Evolutionary conservation across 2,329 filamentous ascomycete genomes (phyloP).

Genomic region (Trichoderma koningii): DNA sequence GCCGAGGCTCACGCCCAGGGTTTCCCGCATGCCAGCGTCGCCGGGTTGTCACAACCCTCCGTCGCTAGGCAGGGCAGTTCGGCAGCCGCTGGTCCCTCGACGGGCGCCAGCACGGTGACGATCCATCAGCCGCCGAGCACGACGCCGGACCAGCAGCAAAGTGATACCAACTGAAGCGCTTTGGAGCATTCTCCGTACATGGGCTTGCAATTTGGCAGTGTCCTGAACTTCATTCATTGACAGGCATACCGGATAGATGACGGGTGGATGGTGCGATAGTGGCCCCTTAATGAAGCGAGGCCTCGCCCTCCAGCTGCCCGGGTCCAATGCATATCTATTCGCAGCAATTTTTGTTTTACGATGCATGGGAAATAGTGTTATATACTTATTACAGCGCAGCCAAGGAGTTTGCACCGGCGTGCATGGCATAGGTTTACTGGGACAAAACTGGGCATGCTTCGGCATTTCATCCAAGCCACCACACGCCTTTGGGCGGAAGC

Average conservation of each 20-base stretch:
- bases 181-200: neutral
- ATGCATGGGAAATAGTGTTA: slow-evolving; percentile 16
- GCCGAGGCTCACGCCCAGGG: slow-evolving; percentile 30
- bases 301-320: neutral
- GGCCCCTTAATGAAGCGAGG: neutral
- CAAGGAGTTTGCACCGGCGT: slow-evolving; percentile 22
- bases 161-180: slow-evolving; percentile 9
- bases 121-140: slow-evolving; percentile 37
- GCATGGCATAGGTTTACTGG: slow-evolving; percentile 15
- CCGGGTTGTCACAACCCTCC: slow-evolving; percentile 34
- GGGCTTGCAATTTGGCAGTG: neutral
- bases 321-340: slow-evolving; percentile 10
- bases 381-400: slow-evolving; percentile 19
- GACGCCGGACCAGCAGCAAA: slow-evolving; percentile 31
- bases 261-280: neutral
- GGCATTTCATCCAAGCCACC: slow-evolving; percentile 3
- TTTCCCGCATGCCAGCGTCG: slow-evolving; percentile 37
- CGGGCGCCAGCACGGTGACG: slow-evolving; percentile 43
- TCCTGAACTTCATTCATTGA: slow-evolving; percentile 1
- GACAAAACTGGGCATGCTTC: slow-evolving; percentile 21
- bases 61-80: slow-evolving; percentile 32
- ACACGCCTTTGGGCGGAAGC: neutral
- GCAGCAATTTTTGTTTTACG: slow-evolving; percentile 3
- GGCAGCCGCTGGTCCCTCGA: slow-evolving; percentile 33
- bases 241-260: slow-evolving; percentile 2